Evolutionary conservation across 345 rosid species (phyloP).

Genomic region (Anastatica hierochuntica): DNA sequence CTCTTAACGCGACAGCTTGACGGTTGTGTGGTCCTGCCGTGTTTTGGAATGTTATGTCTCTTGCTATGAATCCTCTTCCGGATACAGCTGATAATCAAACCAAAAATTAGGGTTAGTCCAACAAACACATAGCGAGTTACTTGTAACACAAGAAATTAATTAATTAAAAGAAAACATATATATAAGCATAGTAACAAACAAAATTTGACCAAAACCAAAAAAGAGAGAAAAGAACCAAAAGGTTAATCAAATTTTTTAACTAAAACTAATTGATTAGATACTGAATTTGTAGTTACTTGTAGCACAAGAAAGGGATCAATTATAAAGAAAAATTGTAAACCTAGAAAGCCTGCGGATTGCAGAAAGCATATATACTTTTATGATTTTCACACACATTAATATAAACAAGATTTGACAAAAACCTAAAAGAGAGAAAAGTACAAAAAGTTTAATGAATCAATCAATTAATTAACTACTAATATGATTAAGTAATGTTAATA

Average conservation of each 20-base stretch:
- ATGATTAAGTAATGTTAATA: background rate
- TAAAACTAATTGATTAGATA: too few relatives aligned
- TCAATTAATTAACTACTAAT: constrained; percentile 2
- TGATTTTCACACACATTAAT: constrained; percentile 2
- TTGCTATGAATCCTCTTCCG: constrained; percentile 79
- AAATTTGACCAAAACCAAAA: too few relatives aligned
- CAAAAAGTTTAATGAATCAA: constrained; percentile 7
- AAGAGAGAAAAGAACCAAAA: too few relatives aligned
- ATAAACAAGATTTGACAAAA: constrained; percentile 16
- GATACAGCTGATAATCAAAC: constrained; percentile 61
- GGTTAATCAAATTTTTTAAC: too few relatives aligned
- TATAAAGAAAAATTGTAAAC: too few relatives aligned
- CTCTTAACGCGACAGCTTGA: constrained; percentile 75
- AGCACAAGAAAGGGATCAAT: background rate
- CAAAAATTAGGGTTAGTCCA: background rate
- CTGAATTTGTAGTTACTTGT: too few relatives aligned
- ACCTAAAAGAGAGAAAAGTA: constrained; percentile 2
- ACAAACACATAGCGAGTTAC: too few relatives aligned
- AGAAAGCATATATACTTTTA: constrained; percentile 25
- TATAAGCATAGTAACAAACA: too few relatives aligned
- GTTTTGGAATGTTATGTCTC: constrained; percentile 76
- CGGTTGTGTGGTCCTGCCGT: constrained; percentile 65
- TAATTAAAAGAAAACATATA: background rate
- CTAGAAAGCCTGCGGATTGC: constrained; percentile 11
- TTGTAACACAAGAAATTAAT: background rate